A percentile compares a stretch with the other conserved stretches of the same genome.
Conservation (phyloP, 2,329 filamentous ascomycete genomes). For the Colletotrichum salicis region DNA sequence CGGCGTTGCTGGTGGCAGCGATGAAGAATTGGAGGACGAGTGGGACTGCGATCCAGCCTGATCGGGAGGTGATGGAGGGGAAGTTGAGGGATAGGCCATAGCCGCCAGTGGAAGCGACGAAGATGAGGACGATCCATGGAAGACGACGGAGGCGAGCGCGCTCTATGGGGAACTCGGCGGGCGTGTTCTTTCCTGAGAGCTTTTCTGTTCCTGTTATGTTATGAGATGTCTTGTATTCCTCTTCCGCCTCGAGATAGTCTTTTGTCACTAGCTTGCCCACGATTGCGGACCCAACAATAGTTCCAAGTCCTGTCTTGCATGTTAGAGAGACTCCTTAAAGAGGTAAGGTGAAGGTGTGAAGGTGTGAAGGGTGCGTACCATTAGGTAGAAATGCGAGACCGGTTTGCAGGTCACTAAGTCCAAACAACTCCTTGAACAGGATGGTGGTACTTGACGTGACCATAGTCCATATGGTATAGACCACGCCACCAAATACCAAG, state of each 20-base stretch:
- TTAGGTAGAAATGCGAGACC: slow-evolving; percentile 43
- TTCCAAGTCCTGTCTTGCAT: slow-evolving; percentile 44
- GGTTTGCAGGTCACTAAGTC: slow-evolving; percentile 39
- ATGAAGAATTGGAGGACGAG: slow-evolving; percentile 47
- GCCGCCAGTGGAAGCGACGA: slow-evolving; percentile 47
- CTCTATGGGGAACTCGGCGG: slow-evolving; percentile 55
- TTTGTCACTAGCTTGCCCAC: slow-evolving; percentile 55
- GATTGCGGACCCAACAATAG: slow-evolving; percentile 52
- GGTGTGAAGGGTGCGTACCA: slow-evolving; percentile 24
- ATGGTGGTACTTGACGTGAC: slow-evolving; percentile 54
- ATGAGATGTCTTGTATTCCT: slow-evolving; percentile 39
- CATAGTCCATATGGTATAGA: slow-evolving; percentile 58
- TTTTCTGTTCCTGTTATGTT: slow-evolving; percentile 35
- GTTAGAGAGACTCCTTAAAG: neutral
- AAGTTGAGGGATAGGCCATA: slow-evolving; percentile 48
- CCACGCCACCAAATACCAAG: slow-evolving; percentile 51
- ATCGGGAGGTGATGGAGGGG: slow-evolving; percentile 16
- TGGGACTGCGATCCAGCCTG: slow-evolving; percentile 42
- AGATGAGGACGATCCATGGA: slow-evolving; percentile 47
- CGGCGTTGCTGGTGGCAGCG: slow-evolving; percentile 48
- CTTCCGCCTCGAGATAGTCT: slow-evolving; percentile 38
- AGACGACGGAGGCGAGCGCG: slow-evolving; percentile 51
- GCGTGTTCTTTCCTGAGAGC: slow-evolving; percentile 43
- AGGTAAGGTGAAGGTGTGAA: neutral
- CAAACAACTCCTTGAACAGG: slow-evolving; percentile 45